Base-by-base conservation (phyloP, 345 rosid genomes). In the Populus alba region DNA sequence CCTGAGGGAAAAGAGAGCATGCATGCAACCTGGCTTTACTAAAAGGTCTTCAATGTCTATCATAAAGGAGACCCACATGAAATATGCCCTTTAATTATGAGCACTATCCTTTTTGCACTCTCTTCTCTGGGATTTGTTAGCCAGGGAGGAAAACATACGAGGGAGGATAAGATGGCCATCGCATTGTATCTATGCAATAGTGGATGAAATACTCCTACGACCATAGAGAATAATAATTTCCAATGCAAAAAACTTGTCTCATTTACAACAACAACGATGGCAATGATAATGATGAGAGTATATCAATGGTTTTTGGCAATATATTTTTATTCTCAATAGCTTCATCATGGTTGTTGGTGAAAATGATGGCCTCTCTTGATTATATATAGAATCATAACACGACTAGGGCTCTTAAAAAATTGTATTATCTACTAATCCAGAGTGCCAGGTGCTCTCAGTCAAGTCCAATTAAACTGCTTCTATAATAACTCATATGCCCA, bases 311-410 rank as follows among this genome's bases (percentile, higher is more conserved):
- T 67, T 72, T 61, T 51, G 78, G 66, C 13, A n/a, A 15, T 31
- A 45, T 68, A 33, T 63, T 37, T 51, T 43, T 63, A 67, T 31
- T 62, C 73, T 55, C 51, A 16, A 33, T 16, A 68, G 66, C 38
- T 74, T 72, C 29, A 72, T 53, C 84, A 76, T 81, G 70, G 74
- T 81, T 84, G 71, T 78, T 79, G 79, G 71, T 71, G 79, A 75
- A 15, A 71, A 75, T 70, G 78, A 78, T 81, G 45, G 37, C 53
- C 37, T 49, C 12, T 68, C 47, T 27, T 61, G 67, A 75, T 72
- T 75, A 7, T 43, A 72, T 65, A 16, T 47, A 67, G 47, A 49
- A 79, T 53, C 61, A 69, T 39, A 38, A 55, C 41, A 12, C 3
- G 43, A 10, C 8, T 51, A 7, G n/a, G 57, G 8, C 22, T 51